phyloP scores from a whole-genome alignment of 148 eudicot species.

The Rhododendron ferrugineum region DNA sequence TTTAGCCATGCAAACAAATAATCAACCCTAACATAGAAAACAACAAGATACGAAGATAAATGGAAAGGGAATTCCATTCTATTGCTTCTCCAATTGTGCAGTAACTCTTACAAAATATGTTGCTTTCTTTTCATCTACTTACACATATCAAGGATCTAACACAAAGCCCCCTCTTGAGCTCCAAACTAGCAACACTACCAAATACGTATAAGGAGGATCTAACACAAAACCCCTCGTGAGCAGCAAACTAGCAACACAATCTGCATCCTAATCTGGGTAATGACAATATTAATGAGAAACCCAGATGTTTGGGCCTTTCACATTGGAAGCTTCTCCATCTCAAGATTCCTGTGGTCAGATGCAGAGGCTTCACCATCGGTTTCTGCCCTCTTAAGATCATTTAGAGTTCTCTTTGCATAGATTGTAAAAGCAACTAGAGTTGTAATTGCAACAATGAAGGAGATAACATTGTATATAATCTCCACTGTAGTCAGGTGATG shows the following conservation, averaged over 20 bases:
- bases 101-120: not conserved
- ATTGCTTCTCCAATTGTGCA: not conserved
- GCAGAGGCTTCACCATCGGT: constrained; percentile 25
- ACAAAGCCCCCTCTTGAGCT: not conserved
- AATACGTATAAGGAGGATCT: not conserved
- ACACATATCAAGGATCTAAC: not conserved
- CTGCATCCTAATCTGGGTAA: not conserved
- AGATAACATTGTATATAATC: constrained; percentile 71
- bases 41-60: not conserved
- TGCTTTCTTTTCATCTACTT: not conserved
- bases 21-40: not conserved
- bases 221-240: constrained; percentile 1
- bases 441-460: constrained; percentile 62
- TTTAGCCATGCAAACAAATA: not conserved
- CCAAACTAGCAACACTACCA: not conserved
- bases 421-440: constrained; percentile 64
- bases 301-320: constrained; percentile 33
- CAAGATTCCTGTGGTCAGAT: constrained; percentile 25
- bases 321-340: constrained; percentile 63
- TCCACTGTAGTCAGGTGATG: constrained; percentile 77
- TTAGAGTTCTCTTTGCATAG: constrained; percentile 67
- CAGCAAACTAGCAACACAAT: not conserved
- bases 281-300: constrained; percentile 8
- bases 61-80: not conserved
- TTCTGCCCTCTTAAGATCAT: constrained; percentile 52